Evolutionary conservation across 805 yeast species (phyloP).

Genomic region (Wickerhamomyces silvicola): DNA sequence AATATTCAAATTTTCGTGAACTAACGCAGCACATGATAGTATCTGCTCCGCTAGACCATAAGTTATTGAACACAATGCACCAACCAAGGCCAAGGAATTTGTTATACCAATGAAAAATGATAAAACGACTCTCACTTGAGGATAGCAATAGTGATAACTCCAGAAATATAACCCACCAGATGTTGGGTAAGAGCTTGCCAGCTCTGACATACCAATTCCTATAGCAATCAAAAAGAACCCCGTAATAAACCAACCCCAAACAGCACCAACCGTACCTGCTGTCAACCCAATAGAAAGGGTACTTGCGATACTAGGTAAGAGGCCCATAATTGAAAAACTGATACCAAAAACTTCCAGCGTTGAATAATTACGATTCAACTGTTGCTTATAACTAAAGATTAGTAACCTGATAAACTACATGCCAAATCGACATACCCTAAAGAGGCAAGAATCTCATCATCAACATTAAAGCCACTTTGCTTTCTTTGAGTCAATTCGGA

Average conservation of each 20-base stretch:
- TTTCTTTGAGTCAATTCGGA: too few relatives aligned
- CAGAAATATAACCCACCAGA: conserved; percentile 65
- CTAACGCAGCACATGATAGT: conserved; percentile 41
- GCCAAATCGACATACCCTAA: background rate
- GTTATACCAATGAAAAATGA: conserved; percentile 59
- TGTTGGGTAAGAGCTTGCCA: conserved; percentile 62
- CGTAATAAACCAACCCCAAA: conserved; percentile 67
- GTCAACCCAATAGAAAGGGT: conserved; percentile 40
- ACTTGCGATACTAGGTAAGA: conserved; percentile 54
- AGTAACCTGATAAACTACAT: conserved; percentile 13
- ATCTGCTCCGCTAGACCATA: conserved; percentile 57
- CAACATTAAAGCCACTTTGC: too few relatives aligned
- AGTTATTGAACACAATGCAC: conserved; percentile 58
- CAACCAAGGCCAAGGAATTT: conserved; percentile 57
- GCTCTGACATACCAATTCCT: conserved; percentile 53
- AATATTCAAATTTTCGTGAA: conserved; percentile 40
- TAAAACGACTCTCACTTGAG: conserved; percentile 36
- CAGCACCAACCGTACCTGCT: conserved; percentile 51
- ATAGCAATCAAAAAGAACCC: conserved; percentile 45
- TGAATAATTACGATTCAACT: conserved; percentile 49
- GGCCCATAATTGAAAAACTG: conserved; percentile 61
- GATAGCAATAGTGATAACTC: conserved; percentile 58
- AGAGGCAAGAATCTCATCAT: conserved; percentile 15
- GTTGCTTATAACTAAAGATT: conserved; percentile 59
- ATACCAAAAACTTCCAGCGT: conserved; percentile 59